phyloP scores from a whole-genome alignment of 1,139 yeast species.

The Suhomyces panamericanus region DNA sequence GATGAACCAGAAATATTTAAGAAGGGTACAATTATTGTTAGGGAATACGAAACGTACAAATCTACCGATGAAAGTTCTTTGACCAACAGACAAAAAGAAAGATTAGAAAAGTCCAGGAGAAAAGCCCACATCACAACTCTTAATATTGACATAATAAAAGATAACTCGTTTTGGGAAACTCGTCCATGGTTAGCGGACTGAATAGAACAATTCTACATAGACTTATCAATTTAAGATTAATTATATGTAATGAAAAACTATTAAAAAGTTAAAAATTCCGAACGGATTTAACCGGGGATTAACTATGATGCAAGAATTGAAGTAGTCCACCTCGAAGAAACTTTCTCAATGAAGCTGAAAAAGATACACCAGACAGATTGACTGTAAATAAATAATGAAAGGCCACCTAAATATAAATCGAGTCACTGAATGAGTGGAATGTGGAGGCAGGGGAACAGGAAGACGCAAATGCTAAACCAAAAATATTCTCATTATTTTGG shows the following conservation, averaged over 20 bases:
- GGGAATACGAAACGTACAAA: conserved; percentile 41
- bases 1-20: conserved; percentile 84
- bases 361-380: conserved; percentile 1
- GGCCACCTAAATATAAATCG: conserved; percentile 27
- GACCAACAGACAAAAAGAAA: conserved; percentile 50
- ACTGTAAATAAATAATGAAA: conserved; percentile 8
- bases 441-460: conserved; percentile 28
- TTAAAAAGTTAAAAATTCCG: background rate
- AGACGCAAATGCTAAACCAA: conserved; percentile 14
- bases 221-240: too few species aligned
- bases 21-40: conserved; percentile 75
- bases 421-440: conserved; percentile 36
- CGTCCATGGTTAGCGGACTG: conserved; percentile 35
- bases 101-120: conserved; percentile 47
- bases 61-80: conserved; percentile 20
- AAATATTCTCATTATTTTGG: conserved; percentile 9
- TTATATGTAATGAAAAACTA: too few species aligned
- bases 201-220: background rate
- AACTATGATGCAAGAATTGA: conserved; percentile 13
- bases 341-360: background rate
- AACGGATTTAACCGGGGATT: background rate
- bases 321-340: background rate
- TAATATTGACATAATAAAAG: conserved; percentile 61
- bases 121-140: conserved; percentile 47
- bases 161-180: conserved; percentile 51